A percentile compares a stretch with the other conserved stretches of the same genome.
These are phyloP conservation scores for Rugonectria rugulosa DNA, from an alignment of 2,329 filamentous ascomycete genomes.

Conservation along the genomic window DNA sequence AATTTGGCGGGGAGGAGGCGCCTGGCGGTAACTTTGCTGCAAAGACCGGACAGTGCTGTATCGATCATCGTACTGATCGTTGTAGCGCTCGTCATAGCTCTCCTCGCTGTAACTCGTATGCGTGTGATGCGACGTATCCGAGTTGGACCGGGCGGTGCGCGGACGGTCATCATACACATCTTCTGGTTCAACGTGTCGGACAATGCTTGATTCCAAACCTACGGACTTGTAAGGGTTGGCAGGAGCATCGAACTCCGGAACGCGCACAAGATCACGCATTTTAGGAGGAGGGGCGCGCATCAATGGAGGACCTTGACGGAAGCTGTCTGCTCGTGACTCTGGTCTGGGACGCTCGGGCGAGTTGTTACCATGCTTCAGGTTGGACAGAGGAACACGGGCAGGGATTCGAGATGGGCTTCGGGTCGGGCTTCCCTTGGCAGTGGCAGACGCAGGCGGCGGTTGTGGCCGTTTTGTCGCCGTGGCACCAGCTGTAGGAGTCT, in stretches of 20 bases:
- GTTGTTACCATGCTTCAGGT: slow-evolving; percentile 75
- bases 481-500: slow-evolving; percentile 61
- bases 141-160: slow-evolving; percentile 47
- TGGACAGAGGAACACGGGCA: slow-evolving; percentile 72
- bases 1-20: slow-evolving; percentile 67
- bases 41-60: slow-evolving; percentile 52
- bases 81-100: slow-evolving; percentile 46
- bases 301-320: slow-evolving; percentile 61
- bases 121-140: slow-evolving; percentile 47
- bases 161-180: slow-evolving; percentile 81
- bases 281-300: slow-evolving; percentile 81
- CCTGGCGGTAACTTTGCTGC: slow-evolving; percentile 50
- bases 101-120: slow-evolving; percentile 48
- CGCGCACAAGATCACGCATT: slow-evolving; percentile 79
- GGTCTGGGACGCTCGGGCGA: slow-evolving; percentile 76
- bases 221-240: slow-evolving; percentile 56
- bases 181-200: slow-evolving; percentile 73
- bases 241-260: slow-evolving; percentile 60
- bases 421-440: slow-evolving; percentile 42
- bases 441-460: slow-evolving; percentile 25
- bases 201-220: slow-evolving; percentile 62
- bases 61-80: slow-evolving; percentile 47
- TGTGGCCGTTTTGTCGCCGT: slow-evolving; percentile 41
- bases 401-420: slow-evolving; percentile 66
- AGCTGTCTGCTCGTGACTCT: slow-evolving; percentile 53